Evolutionary conservation across 345 rosid species (phyloP), one percentile per base, ranked within the genome.

Genomic region (Corymbia maculata): DNA sequence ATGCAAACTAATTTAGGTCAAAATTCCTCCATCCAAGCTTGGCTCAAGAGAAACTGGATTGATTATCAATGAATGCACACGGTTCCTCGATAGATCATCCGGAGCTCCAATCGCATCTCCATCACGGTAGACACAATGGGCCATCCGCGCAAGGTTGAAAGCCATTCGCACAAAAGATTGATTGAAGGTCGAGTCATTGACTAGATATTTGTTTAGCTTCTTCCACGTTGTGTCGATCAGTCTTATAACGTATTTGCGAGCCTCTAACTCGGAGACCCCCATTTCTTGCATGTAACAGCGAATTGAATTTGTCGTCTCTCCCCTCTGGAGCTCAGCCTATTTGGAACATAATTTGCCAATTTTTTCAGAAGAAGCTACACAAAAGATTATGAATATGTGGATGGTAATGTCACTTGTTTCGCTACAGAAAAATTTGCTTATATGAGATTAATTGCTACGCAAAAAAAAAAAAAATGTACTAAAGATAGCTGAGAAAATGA

Each of bases 251-350:
- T 93, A 80, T 36, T 89, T 75, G 6, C 89, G 85, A 53, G 94
- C 94, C 21, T 16, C 13, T 70, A 86, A 89, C 79, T 91, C 91
- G 2, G 89, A 85, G 26, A 68, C 47, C 22, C 93, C 91, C 7
- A 49, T 87, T 75, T 91, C 91, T 6, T 84, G 32, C 90, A 91
- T 94, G 90, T 90, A 92, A 57, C 92, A 94, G 5, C 61, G 17
- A 21, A 93, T 86, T 9, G 92, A 75, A 55, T 87, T 93, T 12
- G 87, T 87, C 8, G 86, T 89, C 94, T 53, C 59, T 53, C 59
- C 59, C 59, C 59, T 53, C 59, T 53, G 0, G 26, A 53, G 59
- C 59, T 53, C 95, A 26, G 89, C 92, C 94, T 94, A 90, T 26
- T 52, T n/a, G 51, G 51, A 53, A 53, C 26, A 53, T 53, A 17